These are phyloP conservation scores for Tuctoria greenei DNA, from an alignment of 176 grass and related monocot species.

Conservation along the genomic window DNA sequence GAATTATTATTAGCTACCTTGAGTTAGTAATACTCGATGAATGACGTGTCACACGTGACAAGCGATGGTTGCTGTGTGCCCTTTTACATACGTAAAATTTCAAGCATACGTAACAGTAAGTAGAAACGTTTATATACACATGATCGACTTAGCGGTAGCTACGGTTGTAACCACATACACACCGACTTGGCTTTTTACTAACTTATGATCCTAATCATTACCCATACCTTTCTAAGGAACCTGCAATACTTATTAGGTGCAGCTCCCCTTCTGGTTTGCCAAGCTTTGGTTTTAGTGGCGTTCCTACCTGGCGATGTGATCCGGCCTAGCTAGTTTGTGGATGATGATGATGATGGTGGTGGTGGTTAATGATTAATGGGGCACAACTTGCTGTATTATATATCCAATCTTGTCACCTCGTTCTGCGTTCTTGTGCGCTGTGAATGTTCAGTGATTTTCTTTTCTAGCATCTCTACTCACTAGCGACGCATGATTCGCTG, in stretches of 20 bases:
- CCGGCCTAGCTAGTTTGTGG: neutral
- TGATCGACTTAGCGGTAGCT: too few species aligned
- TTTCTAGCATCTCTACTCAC: neutral
- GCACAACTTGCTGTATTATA: neutral
- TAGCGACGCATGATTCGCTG: neutral
- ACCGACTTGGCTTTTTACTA: slow-evolving; percentile 16
- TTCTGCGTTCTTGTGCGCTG: too few species aligned
- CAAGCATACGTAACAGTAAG: too few species aligned
- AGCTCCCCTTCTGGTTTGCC: neutral
- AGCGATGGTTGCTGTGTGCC: slow-evolving; percentile 6
- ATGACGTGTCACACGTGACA: slow-evolving; percentile 28
- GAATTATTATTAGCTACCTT: slow-evolving; percentile 28
- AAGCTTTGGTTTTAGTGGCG: slow-evolving; percentile 6
- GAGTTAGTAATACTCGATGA: slow-evolving; percentile 8
- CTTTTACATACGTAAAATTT: neutral
- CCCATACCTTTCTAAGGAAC: slow-evolving; percentile 4
- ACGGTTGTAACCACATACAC: too few species aligned
- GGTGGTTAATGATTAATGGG: neutral
- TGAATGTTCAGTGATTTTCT: neutral
- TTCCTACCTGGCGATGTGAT: slow-evolving; percentile 18
- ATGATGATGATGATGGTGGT: neutral
- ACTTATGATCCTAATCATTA: slow-evolving; percentile 27
- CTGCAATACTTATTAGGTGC: neutral
- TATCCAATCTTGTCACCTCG: neutral
- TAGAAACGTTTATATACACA: too few species aligned